phyloP scores from a whole-genome alignment of 768 basidiomycete genomes.

The Leccinum barrowsii region DNA sequence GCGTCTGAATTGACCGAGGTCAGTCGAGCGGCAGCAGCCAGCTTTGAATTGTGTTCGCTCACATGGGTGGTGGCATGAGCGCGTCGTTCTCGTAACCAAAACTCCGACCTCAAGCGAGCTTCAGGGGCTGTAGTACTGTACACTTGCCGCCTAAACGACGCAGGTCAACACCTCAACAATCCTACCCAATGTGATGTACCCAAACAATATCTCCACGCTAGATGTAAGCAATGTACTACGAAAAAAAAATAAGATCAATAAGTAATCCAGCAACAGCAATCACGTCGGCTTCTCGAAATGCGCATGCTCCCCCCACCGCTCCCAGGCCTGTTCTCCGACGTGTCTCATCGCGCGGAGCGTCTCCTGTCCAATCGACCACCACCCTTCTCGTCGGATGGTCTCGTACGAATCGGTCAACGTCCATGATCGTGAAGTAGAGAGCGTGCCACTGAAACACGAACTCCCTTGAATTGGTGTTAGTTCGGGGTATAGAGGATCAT shows the following conservation, averaged over 20 bases:
- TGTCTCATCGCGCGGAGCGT: slow-evolving; percentile 38
- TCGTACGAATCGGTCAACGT: slow-evolving; percentile 36
- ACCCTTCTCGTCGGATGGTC: slow-evolving; percentile 40
- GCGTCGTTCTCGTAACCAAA: neutral
- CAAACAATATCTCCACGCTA: slow-evolving; percentile 15
- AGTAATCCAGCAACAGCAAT: slow-evolving; percentile 14
- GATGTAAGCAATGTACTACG: slow-evolving; percentile 13
- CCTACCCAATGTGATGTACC: slow-evolving; percentile 11
- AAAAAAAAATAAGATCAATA: slow-evolving; percentile 15
- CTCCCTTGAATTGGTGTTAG: slow-evolving; percentile 47
- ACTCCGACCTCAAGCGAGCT: neutral
- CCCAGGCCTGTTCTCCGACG: slow-evolving; percentile 42
- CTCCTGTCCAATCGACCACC: slow-evolving; percentile 36
- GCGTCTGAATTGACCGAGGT: slow-evolving; percentile 46
- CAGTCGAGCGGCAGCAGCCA: neutral
- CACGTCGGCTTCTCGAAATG: slow-evolving; percentile 28
- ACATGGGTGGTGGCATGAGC: slow-evolving; percentile 27
- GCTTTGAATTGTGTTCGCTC: slow-evolving; percentile 7
- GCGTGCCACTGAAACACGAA: slow-evolving; percentile 28
- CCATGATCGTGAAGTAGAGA: slow-evolving; percentile 37
- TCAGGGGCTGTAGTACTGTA: neutral
- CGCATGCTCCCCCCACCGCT: slow-evolving; percentile 36
- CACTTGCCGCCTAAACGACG: neutral
- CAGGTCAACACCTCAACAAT: neutral
- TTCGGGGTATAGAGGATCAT: slow-evolving; percentile 75